Conservation (phyloP, 208 protist species). For the Leishmania braziliensis region DNA sequence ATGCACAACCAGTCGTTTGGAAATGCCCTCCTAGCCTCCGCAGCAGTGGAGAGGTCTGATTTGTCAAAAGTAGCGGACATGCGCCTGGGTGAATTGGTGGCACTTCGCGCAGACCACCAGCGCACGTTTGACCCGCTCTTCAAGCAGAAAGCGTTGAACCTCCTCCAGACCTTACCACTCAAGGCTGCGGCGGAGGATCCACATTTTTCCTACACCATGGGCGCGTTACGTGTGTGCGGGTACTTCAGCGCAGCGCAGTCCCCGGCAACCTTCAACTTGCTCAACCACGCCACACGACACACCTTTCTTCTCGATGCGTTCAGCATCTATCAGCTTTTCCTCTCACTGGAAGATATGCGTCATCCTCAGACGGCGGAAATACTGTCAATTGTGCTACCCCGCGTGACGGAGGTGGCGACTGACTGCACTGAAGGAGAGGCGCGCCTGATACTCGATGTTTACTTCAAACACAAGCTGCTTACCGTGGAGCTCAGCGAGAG, state of each 20-base stretch:
- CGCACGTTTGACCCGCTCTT: conserved; percentile 53
- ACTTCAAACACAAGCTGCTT: conserved; percentile 31
- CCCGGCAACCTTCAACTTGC: conserved; percentile 60
- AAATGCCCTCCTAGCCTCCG: conserved; percentile 18
- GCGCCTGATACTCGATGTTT: conserved; percentile 38
- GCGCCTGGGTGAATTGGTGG: conserved; percentile 46
- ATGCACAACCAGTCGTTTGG: conserved; percentile 69
- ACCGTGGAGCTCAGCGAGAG: conserved; percentile 33
- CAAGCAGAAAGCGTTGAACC: conserved; percentile 39
- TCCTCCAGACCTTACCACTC: conserved; percentile 70
- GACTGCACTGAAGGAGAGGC: conserved; percentile 60
- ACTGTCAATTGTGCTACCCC: conserved; percentile 58
- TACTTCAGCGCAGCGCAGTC: conserved; percentile 58
- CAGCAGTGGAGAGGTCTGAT: conserved; percentile 25
- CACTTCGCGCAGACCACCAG: conserved; percentile 40
- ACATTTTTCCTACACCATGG: conserved; percentile 51
- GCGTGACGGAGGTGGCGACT: conserved; percentile 49
- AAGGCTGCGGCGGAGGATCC: conserved; percentile 75
- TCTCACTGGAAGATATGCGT: conserved; percentile 43
- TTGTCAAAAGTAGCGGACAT: conserved; percentile 37
- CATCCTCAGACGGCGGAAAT: conserved; percentile 65
- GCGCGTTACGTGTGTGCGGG: conserved; percentile 57
- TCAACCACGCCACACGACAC: conserved; percentile 80
- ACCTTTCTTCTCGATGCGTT: conserved; percentile 72
- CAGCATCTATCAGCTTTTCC: conserved; percentile 43